Percentiles rank a stretch among this genome's conserved stretches.
Conservation (phyloP, 495 filamentous ascomycete species). For the Emericellopsis terricola region DNA sequence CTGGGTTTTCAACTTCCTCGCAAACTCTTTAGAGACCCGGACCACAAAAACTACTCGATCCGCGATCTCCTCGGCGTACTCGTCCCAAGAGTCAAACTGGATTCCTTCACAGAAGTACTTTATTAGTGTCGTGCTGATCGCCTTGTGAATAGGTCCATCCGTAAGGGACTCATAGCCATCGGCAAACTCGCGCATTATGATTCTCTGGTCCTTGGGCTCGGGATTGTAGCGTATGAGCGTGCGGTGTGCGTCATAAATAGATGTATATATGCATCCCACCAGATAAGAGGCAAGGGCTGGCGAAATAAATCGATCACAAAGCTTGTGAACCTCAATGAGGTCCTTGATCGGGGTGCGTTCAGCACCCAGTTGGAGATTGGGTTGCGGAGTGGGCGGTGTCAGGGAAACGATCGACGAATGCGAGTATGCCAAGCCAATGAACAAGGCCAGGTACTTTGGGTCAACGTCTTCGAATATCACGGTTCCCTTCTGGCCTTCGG, state of each 20-base stretch:
- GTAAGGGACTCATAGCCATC: constrained; percentile 1
- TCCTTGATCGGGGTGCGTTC: constrained; percentile 1
- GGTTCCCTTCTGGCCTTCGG: background rate
- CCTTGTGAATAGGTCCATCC: background rate
- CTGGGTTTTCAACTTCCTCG: background rate
- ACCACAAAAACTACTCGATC: background rate
- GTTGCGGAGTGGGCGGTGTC: background rate
- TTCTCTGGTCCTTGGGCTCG: background rate
- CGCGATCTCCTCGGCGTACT: background rate
- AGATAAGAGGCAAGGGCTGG: background rate
- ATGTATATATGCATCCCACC: background rate
- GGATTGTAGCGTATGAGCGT: background rate
- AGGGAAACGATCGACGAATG: constrained; percentile 1
- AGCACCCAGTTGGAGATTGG: background rate
- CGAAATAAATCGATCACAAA: constrained; percentile 1
- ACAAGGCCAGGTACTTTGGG: constrained; percentile 1
- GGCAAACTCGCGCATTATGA: constrained; percentile 1
- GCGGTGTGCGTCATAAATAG: background rate
- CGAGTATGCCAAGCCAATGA: background rate
- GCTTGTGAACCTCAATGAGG: constrained; percentile 1
- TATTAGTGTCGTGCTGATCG: background rate
- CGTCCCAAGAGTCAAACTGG: background rate
- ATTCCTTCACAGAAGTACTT: constrained; percentile 1
- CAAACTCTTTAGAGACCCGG: constrained; percentile 1
- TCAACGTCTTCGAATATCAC: constrained; percentile 1